Base-by-base conservation (phyloP, 1,139 yeast genomes). In the Nakaseomyces glabratus region DNA sequence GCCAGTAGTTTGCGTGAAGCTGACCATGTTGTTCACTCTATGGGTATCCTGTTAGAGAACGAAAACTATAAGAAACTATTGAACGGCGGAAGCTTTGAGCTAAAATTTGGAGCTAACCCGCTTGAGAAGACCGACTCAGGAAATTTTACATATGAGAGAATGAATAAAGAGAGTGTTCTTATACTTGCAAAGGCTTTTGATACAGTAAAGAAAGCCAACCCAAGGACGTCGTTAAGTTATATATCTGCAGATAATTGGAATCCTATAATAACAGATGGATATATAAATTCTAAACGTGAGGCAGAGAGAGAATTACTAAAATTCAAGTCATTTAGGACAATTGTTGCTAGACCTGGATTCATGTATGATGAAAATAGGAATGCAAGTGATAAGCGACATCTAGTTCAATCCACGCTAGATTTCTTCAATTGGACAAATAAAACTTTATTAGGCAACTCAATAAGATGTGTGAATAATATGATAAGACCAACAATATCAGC, bases 271-370 rank as follows among this genome's bases (percentile, higher is more conserved):
- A 90, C 93, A 1, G 51, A 62, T 0, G 84, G 76, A 2, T 86
- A 86, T 54, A 72, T 86, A 26, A 63, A 66, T 11, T 75, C 93
- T 18, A 86, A 86, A 51, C 63, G 95, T 44, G 76, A 69, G 40
- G 93, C 95, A 0, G 96, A 86, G 52, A 57, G 57, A 20, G 76
- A 70, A 45, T 23, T 55, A 12, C 59, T 82, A 31, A 41, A 52
- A 4, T 34, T 45, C 4, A 48, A 60, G 2, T 58, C 60, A 6
- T 60, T 84, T 12, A 66, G 93, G 39, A 61, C 79, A 0, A 73
- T 85, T 2, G 55, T 79, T 14, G 47, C 82, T 55, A 66, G 95
- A 42, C 95, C 96, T 0, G 93, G 93, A 0, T 73, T 84, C 44
- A 79, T 86, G 90, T 80, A 63, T 49, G 93, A 82, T 50, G 72